Base-by-base conservation (phyloP, 192 early-diverging fungal genomes). In the Backusella morwellensis region DNA sequence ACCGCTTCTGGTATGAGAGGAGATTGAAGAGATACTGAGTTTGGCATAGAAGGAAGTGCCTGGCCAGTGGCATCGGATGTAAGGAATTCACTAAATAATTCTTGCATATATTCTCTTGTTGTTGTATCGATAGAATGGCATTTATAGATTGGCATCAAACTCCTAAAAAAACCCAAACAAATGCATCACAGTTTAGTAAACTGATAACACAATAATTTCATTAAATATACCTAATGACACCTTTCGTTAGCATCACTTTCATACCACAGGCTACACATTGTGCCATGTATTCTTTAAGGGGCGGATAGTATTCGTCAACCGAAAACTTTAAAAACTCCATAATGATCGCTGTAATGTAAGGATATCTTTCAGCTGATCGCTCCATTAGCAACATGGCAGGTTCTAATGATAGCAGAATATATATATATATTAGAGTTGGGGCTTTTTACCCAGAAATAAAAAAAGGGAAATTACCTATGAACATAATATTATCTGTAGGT, bases 371-470 rank as follows among this genome's bases (percentile, higher is more conserved):
- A 9, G 88, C 77, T 0, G 92, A 92, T 23, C 87, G 72, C 68
- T 92, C 88, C 85, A 95, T 92, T 1, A 95, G 81, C 6, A 95
- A 82, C 77, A 94, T 91, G 2, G 89, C 92, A 0, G 94, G 94
- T 79, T 95, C 94, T 81, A 86, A 77, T 21, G 74, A 82, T 41
- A 73, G 50, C 8, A 8, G 6, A 12, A 35, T 26, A 14, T 6
- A 5, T 19, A 21, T 23, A 21, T 12, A 35, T n/a, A 32, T 15
- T 34, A 19, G 41, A 47, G 15, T 26, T 23, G n/a, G 38, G 2
- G 38, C 0, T 40, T 38, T 40, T 40, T 40, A 40, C 38, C 8
- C 38, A 9, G 11, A 40, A 40, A 38, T 6, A 38, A 9, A 38
- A 11, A 40, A 7, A 40, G 9, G 9, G 3, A 32, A 41, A 68